These are phyloP conservation scores for Telopea speciosissima DNA, from an alignment of 177 flowering plant genomes.

Conservation along the genomic window DNA sequence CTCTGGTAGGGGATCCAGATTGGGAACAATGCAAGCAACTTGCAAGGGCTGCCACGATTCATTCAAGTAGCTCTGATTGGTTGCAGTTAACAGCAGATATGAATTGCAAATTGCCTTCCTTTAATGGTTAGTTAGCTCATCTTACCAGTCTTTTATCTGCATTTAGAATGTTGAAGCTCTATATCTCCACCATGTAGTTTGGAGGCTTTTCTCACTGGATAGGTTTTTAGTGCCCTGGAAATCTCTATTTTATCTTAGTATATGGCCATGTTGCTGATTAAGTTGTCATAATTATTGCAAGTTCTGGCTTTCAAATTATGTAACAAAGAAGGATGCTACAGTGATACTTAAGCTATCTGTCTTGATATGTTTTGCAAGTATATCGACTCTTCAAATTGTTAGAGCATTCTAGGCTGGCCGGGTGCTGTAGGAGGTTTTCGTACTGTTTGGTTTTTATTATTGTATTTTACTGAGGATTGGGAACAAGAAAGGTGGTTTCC, in stretches of 20 bases:
- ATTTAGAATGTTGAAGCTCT: background rate
- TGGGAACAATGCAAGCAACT: constrained; percentile 52
- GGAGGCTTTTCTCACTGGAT: background rate
- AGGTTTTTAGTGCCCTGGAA: background rate
- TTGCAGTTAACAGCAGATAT: constrained; percentile 18
- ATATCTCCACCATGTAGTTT: background rate
- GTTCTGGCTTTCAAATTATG: too few relatives aligned
- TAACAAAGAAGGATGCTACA: too few relatives aligned
- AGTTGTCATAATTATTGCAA: background rate
- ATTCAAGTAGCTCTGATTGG: constrained; percentile 38
- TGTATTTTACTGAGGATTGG: too few relatives aligned
- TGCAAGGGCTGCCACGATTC: constrained; percentile 44
- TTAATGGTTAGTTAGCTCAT: constrained; percentile 23
- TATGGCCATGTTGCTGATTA: background rate
- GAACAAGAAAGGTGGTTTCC: too few relatives aligned
- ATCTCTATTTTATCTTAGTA: too few relatives aligned
- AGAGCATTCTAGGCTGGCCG: too few relatives aligned
- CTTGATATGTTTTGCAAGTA: too few relatives aligned
- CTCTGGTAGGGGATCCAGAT: constrained; percentile 47
- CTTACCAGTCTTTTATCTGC: background rate
- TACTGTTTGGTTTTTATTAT: too few relatives aligned
- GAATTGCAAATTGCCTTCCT: constrained; percentile 26
- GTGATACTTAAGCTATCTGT: too few relatives aligned
- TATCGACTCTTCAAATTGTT: too few relatives aligned
- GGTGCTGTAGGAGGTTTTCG: too few relatives aligned